A percentile compares a stretch with the other conserved stretches of the same genome.
phyloP scores from a whole-genome alignment of 2,329 filamentous ascomycete genomes.

The Stachybotrys echinatus region DNA sequence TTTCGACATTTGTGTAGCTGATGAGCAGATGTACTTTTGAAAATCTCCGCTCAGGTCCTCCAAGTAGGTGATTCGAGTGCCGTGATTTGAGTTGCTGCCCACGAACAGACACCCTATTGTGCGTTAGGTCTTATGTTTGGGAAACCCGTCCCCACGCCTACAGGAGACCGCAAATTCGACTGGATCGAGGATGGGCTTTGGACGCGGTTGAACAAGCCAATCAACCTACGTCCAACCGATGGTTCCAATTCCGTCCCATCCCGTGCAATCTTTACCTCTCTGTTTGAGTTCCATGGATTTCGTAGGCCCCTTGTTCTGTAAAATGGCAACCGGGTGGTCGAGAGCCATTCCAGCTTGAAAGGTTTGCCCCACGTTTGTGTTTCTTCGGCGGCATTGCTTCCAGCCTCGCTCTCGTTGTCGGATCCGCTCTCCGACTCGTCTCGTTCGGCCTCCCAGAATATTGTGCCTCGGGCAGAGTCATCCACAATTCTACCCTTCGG shows the following conservation, averaged over 20 bases:
- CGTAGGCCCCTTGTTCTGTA: slow-evolving; percentile 81
- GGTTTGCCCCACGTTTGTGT: slow-evolving; percentile 81
- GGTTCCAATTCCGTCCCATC: slow-evolving; percentile 93
- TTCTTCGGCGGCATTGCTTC: slow-evolving; percentile 33
- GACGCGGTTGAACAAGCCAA: slow-evolving; percentile 69
- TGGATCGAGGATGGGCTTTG: slow-evolving; percentile 32
- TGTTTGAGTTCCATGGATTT: slow-evolving; percentile 92
- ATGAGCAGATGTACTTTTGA: slow-evolving; percentile 6
- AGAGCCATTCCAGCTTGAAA: slow-evolving; percentile 87
- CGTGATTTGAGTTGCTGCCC: background rate
- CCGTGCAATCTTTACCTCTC: slow-evolving; percentile 92
- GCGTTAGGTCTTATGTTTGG: slow-evolving; percentile 30
- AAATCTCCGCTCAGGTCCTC: slow-evolving; percentile 4
- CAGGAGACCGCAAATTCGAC: slow-evolving; percentile 22
- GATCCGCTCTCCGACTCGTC: slow-evolving; percentile 43
- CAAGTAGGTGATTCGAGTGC: background rate
- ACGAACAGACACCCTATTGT: slow-evolving; percentile 8
- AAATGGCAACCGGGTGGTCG: slow-evolving; percentile 77
- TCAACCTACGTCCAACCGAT: slow-evolving; percentile 66
- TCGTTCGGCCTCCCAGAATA: slow-evolving; percentile 86
- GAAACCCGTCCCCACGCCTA: slow-evolving; percentile 31
- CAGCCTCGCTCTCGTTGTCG: slow-evolving; percentile 36
- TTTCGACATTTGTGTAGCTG: slow-evolving; percentile 1
- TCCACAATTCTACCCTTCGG: slow-evolving; percentile 86
- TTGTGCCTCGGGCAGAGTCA: slow-evolving; percentile 87